Percentiles rank a stretch among this genome's conserved stretches.
phyloP scores from a whole-genome alignment of 306 rosid genomes.

The Vigna radiata region DNA sequence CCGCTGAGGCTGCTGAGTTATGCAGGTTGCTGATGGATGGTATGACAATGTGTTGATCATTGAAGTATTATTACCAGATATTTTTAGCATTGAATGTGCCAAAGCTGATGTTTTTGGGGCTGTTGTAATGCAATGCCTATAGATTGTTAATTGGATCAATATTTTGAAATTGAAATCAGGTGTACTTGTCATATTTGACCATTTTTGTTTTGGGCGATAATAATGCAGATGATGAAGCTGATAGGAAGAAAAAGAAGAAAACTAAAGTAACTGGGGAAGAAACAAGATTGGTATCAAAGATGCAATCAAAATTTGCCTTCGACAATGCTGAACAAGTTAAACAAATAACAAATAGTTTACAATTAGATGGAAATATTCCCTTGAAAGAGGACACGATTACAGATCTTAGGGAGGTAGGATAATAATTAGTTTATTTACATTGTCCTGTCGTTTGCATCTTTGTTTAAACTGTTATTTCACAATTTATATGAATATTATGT shows the following conservation, averaged over 20 bases:
- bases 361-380: constrained; percentile 61
- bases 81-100: neutral
- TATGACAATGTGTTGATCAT: constrained; percentile 48
- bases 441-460: constrained; percentile 15
- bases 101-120: constrained; percentile 20
- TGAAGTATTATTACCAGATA: constrained; percentile 23
- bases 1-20: constrained; percentile 90
- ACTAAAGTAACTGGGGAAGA: constrained; percentile 54
- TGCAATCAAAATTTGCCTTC: constrained; percentile 53
- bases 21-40: constrained; percentile 94
- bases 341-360: constrained; percentile 53
- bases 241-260: constrained; percentile 84
- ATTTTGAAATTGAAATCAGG: constrained; percentile 27
- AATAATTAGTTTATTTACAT: constrained; percentile 24
- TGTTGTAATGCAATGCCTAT: constrained; percentile 6
- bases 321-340: constrained; percentile 68
- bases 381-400: constrained; percentile 61
- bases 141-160: constrained; percentile 26
- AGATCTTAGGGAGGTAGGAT: constrained; percentile 68
- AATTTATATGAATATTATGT: constrained; percentile 18
- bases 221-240: constrained; percentile 73
- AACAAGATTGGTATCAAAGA: constrained; percentile 53
- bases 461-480: constrained; percentile 40
- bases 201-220: constrained; percentile 37
- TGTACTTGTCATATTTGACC: constrained; percentile 35